These are phyloP conservation scores for Pseudogymnoascus pannorum DNA, from an alignment of 2,329 filamentous ascomycete genomes.

Conservation along the genomic window DNA sequence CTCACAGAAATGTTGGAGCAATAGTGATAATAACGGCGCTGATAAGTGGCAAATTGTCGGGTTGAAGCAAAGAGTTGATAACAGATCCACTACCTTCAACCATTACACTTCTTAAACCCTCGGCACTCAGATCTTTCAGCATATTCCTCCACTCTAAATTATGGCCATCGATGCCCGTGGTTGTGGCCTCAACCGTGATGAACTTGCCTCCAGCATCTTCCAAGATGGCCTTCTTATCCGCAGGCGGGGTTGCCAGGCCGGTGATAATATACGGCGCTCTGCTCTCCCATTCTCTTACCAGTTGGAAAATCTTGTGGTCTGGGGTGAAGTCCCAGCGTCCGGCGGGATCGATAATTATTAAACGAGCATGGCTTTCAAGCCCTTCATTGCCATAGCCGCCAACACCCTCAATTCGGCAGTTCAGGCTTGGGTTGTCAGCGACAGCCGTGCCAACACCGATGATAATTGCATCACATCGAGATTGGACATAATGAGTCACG, in stretches of 20 bases:
- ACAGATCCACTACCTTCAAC: conserved; percentile 72
- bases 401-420: conserved; percentile 61
- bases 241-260: conserved; percentile 27
- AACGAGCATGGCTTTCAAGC: conserved; percentile 61
- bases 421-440: conserved; percentile 78
- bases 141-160: neutral
- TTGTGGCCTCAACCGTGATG: neutral
- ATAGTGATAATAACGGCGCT: conserved; percentile 81
- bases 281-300: conserved; percentile 58
- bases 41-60: conserved; percentile 52
- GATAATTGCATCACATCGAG: conserved; percentile 74
- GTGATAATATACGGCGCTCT: conserved; percentile 68
- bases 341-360: conserved; percentile 73
- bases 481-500: conserved; percentile 88
- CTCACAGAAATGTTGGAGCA: conserved; percentile 83
- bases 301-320: conserved; percentile 57
- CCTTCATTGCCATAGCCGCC: conserved; percentile 28
- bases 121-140: neutral
- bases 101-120: neutral
- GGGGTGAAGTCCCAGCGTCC: conserved; percentile 60
- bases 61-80: conserved; percentile 68
- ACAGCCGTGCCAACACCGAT: conserved; percentile 78
- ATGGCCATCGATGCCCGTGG: neutral
- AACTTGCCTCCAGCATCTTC: conserved; percentile 14
- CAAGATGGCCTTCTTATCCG: conserved; percentile 14